phyloP scores from a whole-genome alignment of 805 yeast species.

The Soucietia sequanensis region DNA sequence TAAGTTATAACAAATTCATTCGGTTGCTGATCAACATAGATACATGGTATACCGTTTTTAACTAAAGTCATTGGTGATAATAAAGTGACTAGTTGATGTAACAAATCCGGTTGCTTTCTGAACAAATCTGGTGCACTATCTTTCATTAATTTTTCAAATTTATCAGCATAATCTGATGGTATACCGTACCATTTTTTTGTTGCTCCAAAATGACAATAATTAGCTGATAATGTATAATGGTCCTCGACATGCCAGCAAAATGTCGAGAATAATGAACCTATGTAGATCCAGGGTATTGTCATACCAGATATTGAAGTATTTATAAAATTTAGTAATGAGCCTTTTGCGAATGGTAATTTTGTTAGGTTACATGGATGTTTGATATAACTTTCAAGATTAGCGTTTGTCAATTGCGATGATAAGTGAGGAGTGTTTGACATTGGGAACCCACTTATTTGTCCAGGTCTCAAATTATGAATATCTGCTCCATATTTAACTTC shows the following conservation, averaged over 20 bases:
- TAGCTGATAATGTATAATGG: slow-evolving; percentile 87
- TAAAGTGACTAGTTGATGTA: slow-evolving; percentile 82
- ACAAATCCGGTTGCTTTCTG: slow-evolving; percentile 78
- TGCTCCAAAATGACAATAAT: slow-evolving; percentile 87
- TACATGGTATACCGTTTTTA: slow-evolving; percentile 45
- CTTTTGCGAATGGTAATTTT: slow-evolving; percentile 64
- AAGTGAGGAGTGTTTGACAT: slow-evolving; percentile 31
- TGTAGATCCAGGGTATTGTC: slow-evolving; percentile 94
- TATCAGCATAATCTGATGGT: slow-evolving; percentile 62
- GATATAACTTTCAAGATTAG: slow-evolving; percentile 28
- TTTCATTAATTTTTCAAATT: slow-evolving; percentile 65
- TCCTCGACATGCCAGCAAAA: slow-evolving; percentile 98
- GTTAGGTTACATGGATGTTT: slow-evolving; percentile 75
- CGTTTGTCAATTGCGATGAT: slow-evolving; percentile 12
- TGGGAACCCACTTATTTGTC: slow-evolving; percentile 77
- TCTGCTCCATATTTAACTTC: slow-evolving; percentile 85
- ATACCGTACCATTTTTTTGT: slow-evolving; percentile 94
- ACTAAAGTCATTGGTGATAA: slow-evolving; percentile 63
- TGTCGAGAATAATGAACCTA: slow-evolving; percentile 86
- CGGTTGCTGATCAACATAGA: slow-evolving; percentile 65
- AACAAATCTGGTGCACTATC: slow-evolving; percentile 77
- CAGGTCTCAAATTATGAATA: slow-evolving; percentile 63
- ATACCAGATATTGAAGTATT: slow-evolving; percentile 79
- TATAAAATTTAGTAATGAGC: slow-evolving; percentile 67
- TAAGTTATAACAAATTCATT: slow-evolving; percentile 50